A percentile compares a stretch with the other conserved stretches of the same genome.
These are phyloP conservation scores for Trichomonas gallinae DNA, from an alignment of 208 protist species.

Conservation along the genomic window DNA sequence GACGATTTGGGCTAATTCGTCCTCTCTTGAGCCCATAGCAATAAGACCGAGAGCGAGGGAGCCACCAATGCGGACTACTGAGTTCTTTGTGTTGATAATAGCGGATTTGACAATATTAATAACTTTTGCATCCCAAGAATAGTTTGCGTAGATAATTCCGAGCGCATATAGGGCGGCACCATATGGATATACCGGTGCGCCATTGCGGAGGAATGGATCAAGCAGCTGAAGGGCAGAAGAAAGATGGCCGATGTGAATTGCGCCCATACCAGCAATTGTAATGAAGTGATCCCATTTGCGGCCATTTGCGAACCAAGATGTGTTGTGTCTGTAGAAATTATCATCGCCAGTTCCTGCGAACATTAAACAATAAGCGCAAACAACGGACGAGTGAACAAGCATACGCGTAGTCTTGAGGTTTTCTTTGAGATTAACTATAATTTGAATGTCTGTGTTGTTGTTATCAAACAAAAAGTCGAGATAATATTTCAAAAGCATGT, in stretches of 20 bases:
- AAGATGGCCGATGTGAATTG: neutral
- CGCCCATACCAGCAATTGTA: neutral
- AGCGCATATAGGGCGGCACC: neutral
- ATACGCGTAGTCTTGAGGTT: neutral
- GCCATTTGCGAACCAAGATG: neutral
- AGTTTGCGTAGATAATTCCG: neutral
- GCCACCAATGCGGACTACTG: neutral
- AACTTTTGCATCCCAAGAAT: neutral
- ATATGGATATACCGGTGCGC: neutral
- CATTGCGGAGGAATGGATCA: neutral
- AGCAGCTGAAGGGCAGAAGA: neutral
- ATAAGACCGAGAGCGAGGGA: neutral
- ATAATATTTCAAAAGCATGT: neutral
- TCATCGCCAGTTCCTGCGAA: constrained; percentile 11
- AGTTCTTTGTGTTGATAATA: constrained; percentile 55
- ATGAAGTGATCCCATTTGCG: neutral
- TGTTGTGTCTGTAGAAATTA: constrained; percentile 3
- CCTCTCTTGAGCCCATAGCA: neutral
- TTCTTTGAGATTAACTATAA: neutral
- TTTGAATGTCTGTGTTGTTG: constrained; percentile 17
- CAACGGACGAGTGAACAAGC: neutral
- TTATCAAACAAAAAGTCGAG: constrained; percentile 6
- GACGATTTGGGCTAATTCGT: neutral
- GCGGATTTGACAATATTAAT: neutral
- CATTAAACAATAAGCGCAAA: neutral